A percentile compares a stretch with the other conserved stretches of the same genome.
Evolutionary conservation across 805 yeast genomes (phyloP).

Genomic region (Millerozyma acaciae): DNA sequence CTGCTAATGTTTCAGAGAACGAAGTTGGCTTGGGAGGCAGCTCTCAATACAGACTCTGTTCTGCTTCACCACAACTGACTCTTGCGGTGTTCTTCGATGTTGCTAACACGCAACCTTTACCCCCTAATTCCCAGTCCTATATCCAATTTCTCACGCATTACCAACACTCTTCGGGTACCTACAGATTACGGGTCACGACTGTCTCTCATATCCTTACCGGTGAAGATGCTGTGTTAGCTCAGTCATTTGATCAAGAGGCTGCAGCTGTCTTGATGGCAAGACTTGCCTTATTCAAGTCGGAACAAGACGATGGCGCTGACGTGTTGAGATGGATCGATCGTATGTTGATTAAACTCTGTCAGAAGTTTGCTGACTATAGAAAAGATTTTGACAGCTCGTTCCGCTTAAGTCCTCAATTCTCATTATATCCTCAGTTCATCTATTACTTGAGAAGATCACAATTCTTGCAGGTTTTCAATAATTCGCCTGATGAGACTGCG

Average conservation of each 20-base stretch:
- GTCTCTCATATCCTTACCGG: conserved; percentile 54
- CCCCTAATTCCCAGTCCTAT: conserved; percentile 46
- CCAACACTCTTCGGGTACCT: conserved; percentile 93
- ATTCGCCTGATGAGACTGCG: conserved; percentile 98
- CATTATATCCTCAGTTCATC: conserved; percentile 91
- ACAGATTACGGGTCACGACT: conserved; percentile 87
- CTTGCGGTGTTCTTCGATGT: conserved; percentile 90
- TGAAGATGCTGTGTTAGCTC: conserved; percentile 44
- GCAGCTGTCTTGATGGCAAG: conserved; percentile 94
- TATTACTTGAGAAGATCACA: conserved; percentile 95
- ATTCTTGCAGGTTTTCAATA: conserved; percentile 91
- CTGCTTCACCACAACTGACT: conserved; percentile 82
- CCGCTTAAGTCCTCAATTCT: conserved; percentile 77
- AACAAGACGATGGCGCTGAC: conserved; percentile 84
- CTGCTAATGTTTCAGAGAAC: conserved; percentile 79
- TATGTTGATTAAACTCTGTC: conserved; percentile 83
- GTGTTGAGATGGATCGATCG: conserved; percentile 93
- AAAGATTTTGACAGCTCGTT: conserved; percentile 82
- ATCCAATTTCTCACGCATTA: conserved; percentile 89
- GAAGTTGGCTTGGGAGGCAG: conserved; percentile 95
- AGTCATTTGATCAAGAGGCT: conserved; percentile 96
- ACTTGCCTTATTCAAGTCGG: conserved; percentile 78
- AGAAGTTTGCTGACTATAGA: conserved; percentile 88
- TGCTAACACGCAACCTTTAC: conserved; percentile 41
- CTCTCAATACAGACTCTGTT: conserved; percentile 79